phyloP scores from a whole-genome alignment of 2,329 filamentous ascomycete species.

The Raffaelea ambrosiae region DNA sequence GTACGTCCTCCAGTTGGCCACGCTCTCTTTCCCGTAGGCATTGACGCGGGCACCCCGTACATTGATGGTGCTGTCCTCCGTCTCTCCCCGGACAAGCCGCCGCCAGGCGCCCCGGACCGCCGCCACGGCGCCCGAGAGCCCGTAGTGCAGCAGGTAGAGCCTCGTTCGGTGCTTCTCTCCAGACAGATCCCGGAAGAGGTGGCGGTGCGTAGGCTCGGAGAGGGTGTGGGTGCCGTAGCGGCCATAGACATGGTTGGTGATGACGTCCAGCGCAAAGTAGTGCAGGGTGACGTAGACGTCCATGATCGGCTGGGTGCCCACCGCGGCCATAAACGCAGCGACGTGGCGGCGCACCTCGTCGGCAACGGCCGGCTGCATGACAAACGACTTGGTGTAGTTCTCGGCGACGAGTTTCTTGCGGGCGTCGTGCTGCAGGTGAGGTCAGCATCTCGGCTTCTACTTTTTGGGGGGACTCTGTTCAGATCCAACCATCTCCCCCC shows the following conservation, averaged over 20 bases:
- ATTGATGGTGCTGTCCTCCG: neutral
- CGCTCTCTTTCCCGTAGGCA: slow-evolving; percentile 1
- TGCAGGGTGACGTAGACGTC: neutral
- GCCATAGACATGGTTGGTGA: neutral
- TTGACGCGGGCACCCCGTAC: neutral
- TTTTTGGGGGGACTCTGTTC: too few species aligned
- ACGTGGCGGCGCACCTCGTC: neutral
- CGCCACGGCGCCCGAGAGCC: neutral
- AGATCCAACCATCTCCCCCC: neutral
- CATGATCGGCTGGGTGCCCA: neutral
- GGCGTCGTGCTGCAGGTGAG: neutral
- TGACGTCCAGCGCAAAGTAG: neutral
- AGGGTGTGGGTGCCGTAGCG: neutral
- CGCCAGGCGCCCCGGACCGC: neutral
- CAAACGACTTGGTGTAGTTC: neutral
- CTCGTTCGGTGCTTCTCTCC: neutral
- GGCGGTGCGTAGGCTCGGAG: neutral
- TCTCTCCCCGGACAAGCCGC: neutral
- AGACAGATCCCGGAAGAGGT: neutral
- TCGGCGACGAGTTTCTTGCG: neutral
- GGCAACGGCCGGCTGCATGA: neutral
- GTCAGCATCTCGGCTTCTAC: too few species aligned
- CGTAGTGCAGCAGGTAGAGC: neutral
- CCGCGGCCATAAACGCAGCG: neutral
- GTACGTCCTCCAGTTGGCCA: neutral